Evolutionary conservation across 306 rosid species (phyloP).

Genomic region (Adenanthera pavonina): DNA sequence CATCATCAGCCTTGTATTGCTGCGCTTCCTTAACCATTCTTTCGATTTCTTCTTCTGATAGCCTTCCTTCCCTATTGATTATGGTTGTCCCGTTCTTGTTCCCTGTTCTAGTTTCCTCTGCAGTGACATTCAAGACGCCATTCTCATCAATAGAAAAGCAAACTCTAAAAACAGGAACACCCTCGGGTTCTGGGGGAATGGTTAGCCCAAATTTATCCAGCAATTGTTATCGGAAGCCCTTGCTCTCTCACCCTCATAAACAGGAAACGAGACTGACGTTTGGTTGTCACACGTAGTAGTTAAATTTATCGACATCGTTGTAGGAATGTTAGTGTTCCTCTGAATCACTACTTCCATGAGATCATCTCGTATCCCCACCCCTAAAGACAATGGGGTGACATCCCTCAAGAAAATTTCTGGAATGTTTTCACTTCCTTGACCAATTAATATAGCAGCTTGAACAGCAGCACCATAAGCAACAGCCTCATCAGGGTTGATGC

Average conservation of each 20-base stretch:
- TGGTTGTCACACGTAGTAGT: constrained; percentile 23
- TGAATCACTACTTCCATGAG: not conserved
- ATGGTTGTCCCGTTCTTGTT: not conserved
- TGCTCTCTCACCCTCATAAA: constrained; percentile 64
- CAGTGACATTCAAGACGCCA: not conserved
- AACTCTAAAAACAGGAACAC: not conserved
- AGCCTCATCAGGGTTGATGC: constrained; percentile 7
- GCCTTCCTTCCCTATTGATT: not conserved
- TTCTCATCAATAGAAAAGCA: not conserved
- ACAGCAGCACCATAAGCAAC: not conserved
- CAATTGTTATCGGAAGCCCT: constrained; percentile 43
- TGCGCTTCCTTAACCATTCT: not conserved
- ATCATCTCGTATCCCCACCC: not conserved
- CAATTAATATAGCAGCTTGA: not conserved
- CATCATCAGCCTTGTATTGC: not conserved
- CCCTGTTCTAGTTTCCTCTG: not conserved
- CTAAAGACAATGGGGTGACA: not conserved
- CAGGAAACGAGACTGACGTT: not conserved
- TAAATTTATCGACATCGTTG: not conserved
- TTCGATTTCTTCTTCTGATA: not conserved
- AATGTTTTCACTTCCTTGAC: not conserved
- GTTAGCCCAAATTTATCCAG: not conserved
- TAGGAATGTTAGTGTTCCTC: not conserved
- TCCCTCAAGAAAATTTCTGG: not conserved
- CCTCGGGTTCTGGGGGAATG: not conserved